phyloP scores from a whole-genome alignment of 768 basidiomycete species.

The Chlorophyllum brunneum region DNA sequence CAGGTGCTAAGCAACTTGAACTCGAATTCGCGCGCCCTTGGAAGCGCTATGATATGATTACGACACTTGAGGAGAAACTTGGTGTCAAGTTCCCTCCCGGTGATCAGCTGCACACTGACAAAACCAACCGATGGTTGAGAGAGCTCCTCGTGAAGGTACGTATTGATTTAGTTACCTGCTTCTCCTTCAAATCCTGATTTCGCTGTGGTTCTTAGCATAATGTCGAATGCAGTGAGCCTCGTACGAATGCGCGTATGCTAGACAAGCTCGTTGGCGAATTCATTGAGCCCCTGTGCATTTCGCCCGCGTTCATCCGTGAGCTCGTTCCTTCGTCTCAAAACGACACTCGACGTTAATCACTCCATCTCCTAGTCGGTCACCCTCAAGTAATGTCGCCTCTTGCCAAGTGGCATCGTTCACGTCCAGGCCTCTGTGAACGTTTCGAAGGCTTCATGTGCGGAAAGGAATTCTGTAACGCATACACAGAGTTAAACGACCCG shows the following conservation, averaged over 20 bases:
- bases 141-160: constrained; percentile 81
- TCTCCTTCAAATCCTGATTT: not conserved
- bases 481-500: constrained; percentile 99
- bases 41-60: constrained; percentile 99
- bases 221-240: constrained; percentile 94
- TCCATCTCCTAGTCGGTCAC: constrained; percentile 68
- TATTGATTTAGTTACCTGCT: not conserved
- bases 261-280: constrained; percentile 99
- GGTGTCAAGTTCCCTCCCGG: constrained; percentile 90
- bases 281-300: constrained; percentile 96
- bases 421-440: constrained; percentile 95
- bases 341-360: constrained; percentile 6
- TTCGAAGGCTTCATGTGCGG: constrained; percentile 99
- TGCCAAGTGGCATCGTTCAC: constrained; percentile 97
- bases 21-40: constrained; percentile 92
- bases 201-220: constrained; percentile 58
- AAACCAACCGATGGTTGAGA: constrained; percentile 85
- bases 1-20: constrained; percentile 55
- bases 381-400: constrained; percentile 99
- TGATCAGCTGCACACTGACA: constrained; percentile 80
- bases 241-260: constrained; percentile 90
- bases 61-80: constrained; percentile 91
- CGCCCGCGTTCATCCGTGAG: constrained; percentile 90
- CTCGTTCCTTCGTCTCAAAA: not conserved
- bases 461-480: constrained; percentile 98